These are phyloP conservation scores for Aspergillus tubingensis DNA, from an alignment of 2,329 filamentous ascomycete genomes.

Conservation along the genomic window DNA sequence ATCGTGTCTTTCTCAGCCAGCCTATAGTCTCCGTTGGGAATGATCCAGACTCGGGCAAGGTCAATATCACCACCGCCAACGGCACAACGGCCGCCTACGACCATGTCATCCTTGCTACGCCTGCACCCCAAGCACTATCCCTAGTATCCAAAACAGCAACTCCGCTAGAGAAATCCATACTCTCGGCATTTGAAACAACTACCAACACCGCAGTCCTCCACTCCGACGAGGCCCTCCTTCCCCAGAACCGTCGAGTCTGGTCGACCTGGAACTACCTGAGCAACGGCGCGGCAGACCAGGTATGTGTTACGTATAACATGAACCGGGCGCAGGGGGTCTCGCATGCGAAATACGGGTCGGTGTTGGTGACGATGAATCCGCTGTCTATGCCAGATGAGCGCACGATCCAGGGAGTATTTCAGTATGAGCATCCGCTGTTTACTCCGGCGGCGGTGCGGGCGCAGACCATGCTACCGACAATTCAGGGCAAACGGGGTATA, in stretches of 20 bases:
- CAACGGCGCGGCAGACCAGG: not conserved
- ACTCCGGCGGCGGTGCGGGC: conserved; percentile 4
- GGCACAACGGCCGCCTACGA: not conserved
- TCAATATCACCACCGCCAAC: not conserved
- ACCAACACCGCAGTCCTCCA: conserved; percentile 7
- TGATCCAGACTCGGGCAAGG: not conserved
- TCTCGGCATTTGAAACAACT: conserved; percentile 2
- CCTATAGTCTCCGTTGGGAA: not conserved
- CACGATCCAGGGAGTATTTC: not conserved
- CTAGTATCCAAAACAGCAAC: conserved; percentile 3
- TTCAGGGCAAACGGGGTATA: conserved; percentile 5
- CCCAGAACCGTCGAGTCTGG: not conserved
- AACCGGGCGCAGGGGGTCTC: not conserved
- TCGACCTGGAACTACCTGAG: conserved; percentile 8
- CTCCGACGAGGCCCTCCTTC: conserved; percentile 3
- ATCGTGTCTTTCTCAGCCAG: not conserved
- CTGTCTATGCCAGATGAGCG: not conserved
- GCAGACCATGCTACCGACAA: not conserved
- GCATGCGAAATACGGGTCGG: not conserved
- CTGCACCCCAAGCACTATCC: not conserved
- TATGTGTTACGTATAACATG: conserved; percentile 8
- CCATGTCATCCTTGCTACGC: conserved; percentile 9
- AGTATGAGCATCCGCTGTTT: conserved; percentile 6
- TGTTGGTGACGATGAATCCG: conserved; percentile 10
- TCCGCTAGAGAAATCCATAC: not conserved